Base-by-base conservation (phyloP, 2,329 filamentous ascomycete genomes). In the Leptodontidium sp. region DNA sequence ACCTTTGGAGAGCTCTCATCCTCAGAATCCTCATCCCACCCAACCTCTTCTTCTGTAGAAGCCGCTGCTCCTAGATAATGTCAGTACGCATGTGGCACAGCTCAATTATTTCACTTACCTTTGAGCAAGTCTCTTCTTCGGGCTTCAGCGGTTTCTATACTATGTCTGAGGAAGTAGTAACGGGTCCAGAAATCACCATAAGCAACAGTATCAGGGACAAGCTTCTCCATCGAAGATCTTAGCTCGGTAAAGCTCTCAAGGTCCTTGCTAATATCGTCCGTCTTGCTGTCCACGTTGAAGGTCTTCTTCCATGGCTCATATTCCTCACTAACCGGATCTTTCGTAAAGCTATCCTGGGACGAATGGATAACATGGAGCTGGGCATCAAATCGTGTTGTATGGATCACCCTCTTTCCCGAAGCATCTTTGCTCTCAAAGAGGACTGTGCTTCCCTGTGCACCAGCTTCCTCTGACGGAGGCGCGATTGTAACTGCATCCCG, bases 361-460 rank as follows among this genome's bases (percentile, higher is more conserved):
- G 93, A 94, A 80, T 99, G 96, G 69, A 99, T 94, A 43, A 97
- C 94, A 78, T 99, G 95, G 70, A 99, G 84, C 81, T 98, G 96
- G 0, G 96, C 96, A 77, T 99, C 96, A 78, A 98, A 95, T 70
- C 96, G 88, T 63, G 94, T 97, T 1, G 93, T 93, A 79, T 99
- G 96, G 72, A 98, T 97, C 17, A 98, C 93, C 66, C 96, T 87
- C 84, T 96, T 98, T 32, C 94, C 95, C 61, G 89, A 88, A 5
- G 92, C 89, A 80, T 98, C 95, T 79, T 95, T 97, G 78, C 93
- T 97, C 82, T 98, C 96, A 76, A 98, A 99, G 4, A 98, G 84
- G 40, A 97, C 88, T 61, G 91, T 84, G 73, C 79, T 84, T n/a
- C 83, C 83, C 73, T 87, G 79, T 57, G 81, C 79, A 59, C 82